These are phyloP conservation scores for Mariannaea elegans DNA, from an alignment of 2,329 filamentous ascomycete genomes.

Conservation along the genomic window DNA sequence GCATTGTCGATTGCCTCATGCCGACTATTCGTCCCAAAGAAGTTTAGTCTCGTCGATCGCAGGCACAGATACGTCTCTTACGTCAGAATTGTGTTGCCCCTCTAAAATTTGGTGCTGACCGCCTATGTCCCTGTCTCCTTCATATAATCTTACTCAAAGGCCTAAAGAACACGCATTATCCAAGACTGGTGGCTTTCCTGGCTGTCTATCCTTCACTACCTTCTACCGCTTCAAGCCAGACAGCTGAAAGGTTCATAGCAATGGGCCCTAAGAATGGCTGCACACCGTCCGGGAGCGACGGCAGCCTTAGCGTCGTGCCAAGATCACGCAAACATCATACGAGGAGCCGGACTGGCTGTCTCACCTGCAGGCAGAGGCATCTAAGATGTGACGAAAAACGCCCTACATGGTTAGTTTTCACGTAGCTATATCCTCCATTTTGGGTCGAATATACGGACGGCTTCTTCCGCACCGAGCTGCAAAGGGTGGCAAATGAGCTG, in stretches of 20 bases:
- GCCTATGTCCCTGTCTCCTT: background rate
- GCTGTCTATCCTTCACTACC: no score
- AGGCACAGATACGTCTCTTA: background rate
- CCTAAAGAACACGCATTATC: background rate
- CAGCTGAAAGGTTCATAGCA: background rate
- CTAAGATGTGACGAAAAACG: constrained; percentile 31
- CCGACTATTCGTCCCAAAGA: constrained; percentile 24
- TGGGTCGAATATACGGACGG: constrained; percentile 14
- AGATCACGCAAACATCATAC: constrained; percentile 21
- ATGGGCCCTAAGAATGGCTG: background rate
- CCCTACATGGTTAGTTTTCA: constrained; percentile 28
- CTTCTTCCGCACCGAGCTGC: background rate
- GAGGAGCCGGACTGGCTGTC: constrained; percentile 34
- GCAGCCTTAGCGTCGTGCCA: background rate
- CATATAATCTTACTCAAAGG: background rate
- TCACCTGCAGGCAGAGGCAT: constrained; percentile 33
- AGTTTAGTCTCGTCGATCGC: constrained; percentile 18
- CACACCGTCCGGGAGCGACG: background rate
- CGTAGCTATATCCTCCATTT: constrained; percentile 2
- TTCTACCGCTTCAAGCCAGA: background rate
- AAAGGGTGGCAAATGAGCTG: background rate
- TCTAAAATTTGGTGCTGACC: constrained; percentile 9
- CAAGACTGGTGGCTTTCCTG: no score
- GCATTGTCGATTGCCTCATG: background rate
- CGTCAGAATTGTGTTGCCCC: background rate